Percentiles rank a stretch among this genome's conserved stretches.
Evolutionary conservation across 2,329 filamentous ascomycete species (phyloP).

Genomic region (Nigrograna mackinnonii): DNA sequence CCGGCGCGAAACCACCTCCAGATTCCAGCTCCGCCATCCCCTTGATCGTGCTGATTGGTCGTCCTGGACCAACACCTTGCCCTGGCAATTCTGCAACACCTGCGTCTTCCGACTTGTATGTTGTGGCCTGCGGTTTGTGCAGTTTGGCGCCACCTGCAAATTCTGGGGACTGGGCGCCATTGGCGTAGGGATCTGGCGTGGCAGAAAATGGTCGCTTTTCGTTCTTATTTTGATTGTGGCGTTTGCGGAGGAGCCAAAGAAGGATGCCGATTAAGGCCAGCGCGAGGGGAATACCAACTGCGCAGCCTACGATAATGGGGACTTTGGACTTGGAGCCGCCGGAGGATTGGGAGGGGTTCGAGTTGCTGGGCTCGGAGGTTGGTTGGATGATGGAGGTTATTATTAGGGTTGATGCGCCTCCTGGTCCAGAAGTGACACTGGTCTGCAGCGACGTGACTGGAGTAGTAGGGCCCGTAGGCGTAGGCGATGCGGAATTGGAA

Average conservation of each 20-base stretch:
- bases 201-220: slow-evolving; percentile 12
- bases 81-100: slow-evolving; percentile 31
- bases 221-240: slow-evolving; percentile 21
- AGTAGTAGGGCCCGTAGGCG: slow-evolving; percentile 6
- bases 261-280: slow-evolving; percentile 33
- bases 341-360: slow-evolving; percentile 5
- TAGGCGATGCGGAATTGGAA: slow-evolving; percentile 6
- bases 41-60: slow-evolving; percentile 27
- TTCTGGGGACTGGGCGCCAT: slow-evolving; percentile 14
- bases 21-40: slow-evolving; percentile 34
- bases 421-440: slow-evolving; percentile 25
- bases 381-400: slow-evolving; percentile 20
- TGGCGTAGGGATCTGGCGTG: slow-evolving; percentile 6
- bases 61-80: slow-evolving; percentile 29
- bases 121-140: slow-evolving; percentile 11
- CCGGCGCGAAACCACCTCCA: slow-evolving; percentile 27
- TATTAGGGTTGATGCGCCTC: slow-evolving; percentile 24
- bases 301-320: slow-evolving; percentile 36
- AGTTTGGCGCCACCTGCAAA: slow-evolving; percentile 26
- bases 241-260: slow-evolving; percentile 36
- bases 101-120: slow-evolving; percentile 13
- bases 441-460: slow-evolving; percentile 28
- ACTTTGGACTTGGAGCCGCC: slow-evolving; percentile 22
- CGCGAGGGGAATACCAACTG: slow-evolving; percentile 39
- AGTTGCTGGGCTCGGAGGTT: too few species aligned